Evolutionary conservation across 495 filamentous ascomycete species (phyloP).

Genomic region (Emericellopsis terricola): DNA sequence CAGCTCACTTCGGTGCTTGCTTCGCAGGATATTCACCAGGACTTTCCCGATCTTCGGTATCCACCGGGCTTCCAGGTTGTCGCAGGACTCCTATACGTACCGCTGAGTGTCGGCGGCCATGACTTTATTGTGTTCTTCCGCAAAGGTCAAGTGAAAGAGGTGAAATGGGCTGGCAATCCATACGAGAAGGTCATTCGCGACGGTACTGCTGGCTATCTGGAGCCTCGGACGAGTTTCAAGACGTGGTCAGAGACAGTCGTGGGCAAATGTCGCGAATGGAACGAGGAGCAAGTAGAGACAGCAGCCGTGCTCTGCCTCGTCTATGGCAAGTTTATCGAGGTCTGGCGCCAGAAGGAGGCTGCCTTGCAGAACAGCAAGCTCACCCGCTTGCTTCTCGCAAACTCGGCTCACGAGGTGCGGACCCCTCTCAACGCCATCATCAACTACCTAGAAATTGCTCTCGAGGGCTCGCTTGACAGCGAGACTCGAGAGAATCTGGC

Average conservation of each 20-base stretch:
- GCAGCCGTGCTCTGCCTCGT: slow-evolving; percentile 79
- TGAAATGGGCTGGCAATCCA: slow-evolving; percentile 89
- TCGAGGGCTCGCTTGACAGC: slow-evolving; percentile 64
- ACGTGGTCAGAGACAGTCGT: slow-evolving; percentile 61
- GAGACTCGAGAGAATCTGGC: slow-evolving; percentile 81
- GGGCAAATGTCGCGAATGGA: slow-evolving; percentile 60
- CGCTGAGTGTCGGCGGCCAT: slow-evolving; percentile 52
- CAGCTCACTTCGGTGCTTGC: slow-evolving; percentile 59
- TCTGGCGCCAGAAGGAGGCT: slow-evolving; percentile 85
- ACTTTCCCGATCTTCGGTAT: slow-evolving; percentile 75
- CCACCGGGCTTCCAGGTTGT: slow-evolving; percentile 62
- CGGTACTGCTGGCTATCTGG: slow-evolving; percentile 51
- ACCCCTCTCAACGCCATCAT: slow-evolving; percentile 93
- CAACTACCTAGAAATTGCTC: slow-evolving; percentile 86
- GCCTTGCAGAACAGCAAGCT: slow-evolving; percentile 68
- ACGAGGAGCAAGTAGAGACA: slow-evolving; percentile 61
- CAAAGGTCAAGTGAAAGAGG: slow-evolving; percentile 56
- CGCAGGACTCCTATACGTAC: slow-evolving; percentile 70
- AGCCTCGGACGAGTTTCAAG: slow-evolving; percentile 62
- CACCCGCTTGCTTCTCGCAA: slow-evolving; percentile 65
- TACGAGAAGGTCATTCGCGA: slow-evolving; percentile 60
- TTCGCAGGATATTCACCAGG: slow-evolving; percentile 56
- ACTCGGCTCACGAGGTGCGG: slow-evolving; percentile 88
- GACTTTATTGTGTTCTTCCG: slow-evolving; percentile 94
- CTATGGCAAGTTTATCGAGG: slow-evolving; percentile 79